A percentile compares a stretch with the other conserved stretches of the same genome.
Evolutionary conservation across 2,329 filamentous ascomycete genomes (phyloP).

Genomic region (Colletotrichum eleusines): DNA sequence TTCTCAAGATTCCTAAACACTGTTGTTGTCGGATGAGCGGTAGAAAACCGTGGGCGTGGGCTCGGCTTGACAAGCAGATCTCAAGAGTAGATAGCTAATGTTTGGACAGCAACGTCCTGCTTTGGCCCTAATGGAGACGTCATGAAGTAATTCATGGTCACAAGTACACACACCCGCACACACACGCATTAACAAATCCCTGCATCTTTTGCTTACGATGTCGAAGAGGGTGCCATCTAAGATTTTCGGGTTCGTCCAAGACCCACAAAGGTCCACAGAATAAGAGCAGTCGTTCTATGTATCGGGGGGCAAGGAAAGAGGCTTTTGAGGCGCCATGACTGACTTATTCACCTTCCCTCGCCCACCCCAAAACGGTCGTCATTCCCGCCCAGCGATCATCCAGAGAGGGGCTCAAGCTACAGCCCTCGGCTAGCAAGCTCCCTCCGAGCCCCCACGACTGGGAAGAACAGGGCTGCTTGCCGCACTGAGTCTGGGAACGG

Average conservation of each 20-base stretch:
- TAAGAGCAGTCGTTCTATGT: neutral
- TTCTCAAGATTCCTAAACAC: neutral
- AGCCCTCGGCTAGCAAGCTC: neutral
- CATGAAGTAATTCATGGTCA: neutral
- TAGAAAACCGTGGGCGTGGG: neutral
- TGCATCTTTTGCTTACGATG: neutral
- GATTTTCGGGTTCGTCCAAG: neutral
- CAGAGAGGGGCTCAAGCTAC: neutral
- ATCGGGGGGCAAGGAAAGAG: neutral
- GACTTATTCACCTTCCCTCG: neutral
- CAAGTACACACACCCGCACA: neutral
- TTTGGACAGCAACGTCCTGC: neutral
- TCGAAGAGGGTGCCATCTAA: neutral
- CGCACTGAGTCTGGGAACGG: neutral
- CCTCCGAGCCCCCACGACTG: neutral
- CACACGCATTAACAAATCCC: neutral
- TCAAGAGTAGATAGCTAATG: neutral
- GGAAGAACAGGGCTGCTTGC: neutral
- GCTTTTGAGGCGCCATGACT: neutral
- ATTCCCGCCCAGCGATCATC: neutral
- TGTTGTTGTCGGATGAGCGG: neutral
- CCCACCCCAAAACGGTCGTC: neutral
- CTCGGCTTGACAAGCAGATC: neutral
- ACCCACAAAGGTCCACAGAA: neutral
- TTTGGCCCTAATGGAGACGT: neutral